phyloP scores from a whole-genome alignment of 495 filamentous ascomycete genomes.

The Paragyromitra xinjiangensis region DNA sequence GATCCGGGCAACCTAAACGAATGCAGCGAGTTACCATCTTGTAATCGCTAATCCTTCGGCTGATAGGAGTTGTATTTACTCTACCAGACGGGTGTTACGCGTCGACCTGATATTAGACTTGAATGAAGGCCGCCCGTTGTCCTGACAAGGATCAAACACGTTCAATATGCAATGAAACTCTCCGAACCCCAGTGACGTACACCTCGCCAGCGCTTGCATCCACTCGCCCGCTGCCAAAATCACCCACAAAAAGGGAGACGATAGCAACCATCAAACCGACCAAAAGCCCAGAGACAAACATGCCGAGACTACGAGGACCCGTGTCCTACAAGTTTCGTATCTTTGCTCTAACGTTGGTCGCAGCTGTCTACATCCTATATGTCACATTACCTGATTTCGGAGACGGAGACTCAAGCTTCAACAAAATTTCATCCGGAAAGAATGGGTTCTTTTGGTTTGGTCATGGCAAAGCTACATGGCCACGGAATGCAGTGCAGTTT shows the following conservation, averaged over 20 bases:
- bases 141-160: constrained; percentile 29
- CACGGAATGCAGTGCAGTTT: constrained; percentile 49
- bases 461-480: constrained; percentile 14
- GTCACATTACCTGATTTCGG: constrained; percentile 51
- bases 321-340: constrained; percentile 43
- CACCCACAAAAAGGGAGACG: constrained; percentile 14
- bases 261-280: constrained; percentile 20
- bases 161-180: constrained; percentile 1
- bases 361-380: constrained; percentile 46
- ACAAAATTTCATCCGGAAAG: constrained; percentile 10
- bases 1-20: not conserved
- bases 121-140: constrained; percentile 14
- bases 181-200: constrained; percentile 34
- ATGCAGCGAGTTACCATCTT: not conserved
- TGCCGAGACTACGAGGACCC: constrained; percentile 44
- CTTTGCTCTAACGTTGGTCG: constrained; percentile 40
- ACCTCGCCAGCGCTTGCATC: constrained; percentile 16
- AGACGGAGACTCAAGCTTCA: constrained; percentile 45
- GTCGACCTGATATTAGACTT: constrained; percentile 13
- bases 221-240: constrained; percentile 13
- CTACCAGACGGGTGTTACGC: constrained; percentile 22
- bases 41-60: constrained; percentile 12
- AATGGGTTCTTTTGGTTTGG: constrained; percentile 15
- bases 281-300: not conserved
- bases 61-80: not conserved